Evolutionary conservation across 495 filamentous ascomycete genomes (phyloP).

Genomic region (Penicillium coffeae): DNA sequence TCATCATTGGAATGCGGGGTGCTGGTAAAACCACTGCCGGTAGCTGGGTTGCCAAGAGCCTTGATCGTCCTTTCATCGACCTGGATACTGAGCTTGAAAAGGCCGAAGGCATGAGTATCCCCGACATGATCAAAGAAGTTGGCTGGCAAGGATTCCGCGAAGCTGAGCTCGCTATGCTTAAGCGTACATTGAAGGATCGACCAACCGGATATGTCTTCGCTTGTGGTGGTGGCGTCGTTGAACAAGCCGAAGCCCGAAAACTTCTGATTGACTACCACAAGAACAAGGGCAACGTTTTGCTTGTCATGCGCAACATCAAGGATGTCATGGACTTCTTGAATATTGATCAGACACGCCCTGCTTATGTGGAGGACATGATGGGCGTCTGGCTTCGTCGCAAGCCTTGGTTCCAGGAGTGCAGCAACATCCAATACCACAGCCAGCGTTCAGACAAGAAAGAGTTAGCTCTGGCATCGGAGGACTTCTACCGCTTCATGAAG

Average conservation of each 20-base stretch:
- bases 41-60: constrained; percentile 69
- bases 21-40: constrained; percentile 95
- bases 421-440: constrained; percentile 91
- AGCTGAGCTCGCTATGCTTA: constrained; percentile 72
- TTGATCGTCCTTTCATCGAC: constrained; percentile 77
- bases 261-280: constrained; percentile 70
- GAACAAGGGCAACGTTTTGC: constrained; percentile 80
- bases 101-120: constrained; percentile 67
- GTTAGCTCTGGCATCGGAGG: constrained; percentile 61
- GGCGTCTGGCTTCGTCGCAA: constrained; percentile 88
- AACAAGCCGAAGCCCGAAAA: constrained; percentile 76
- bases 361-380: constrained; percentile 91
- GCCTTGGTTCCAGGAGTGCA: constrained; percentile 89
- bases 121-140: constrained; percentile 70
- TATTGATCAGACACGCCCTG: constrained; percentile 85
- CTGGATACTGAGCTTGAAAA: constrained; percentile 83
- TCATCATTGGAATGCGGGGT: constrained; percentile 97
- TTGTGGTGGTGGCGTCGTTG: constrained; percentile 90
- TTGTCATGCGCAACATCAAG: constrained; percentile 83
- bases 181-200: constrained; percentile 67
- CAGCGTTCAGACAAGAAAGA: constrained; percentile 51
- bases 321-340: constrained; percentile 87
- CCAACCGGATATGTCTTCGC: constrained; percentile 79
- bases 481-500: constrained; percentile 75
- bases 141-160: constrained; percentile 90